These are phyloP conservation scores for Leccinum obscurum DNA, from an alignment of 768 basidiomycete genomes.

Conservation along the genomic window DNA sequence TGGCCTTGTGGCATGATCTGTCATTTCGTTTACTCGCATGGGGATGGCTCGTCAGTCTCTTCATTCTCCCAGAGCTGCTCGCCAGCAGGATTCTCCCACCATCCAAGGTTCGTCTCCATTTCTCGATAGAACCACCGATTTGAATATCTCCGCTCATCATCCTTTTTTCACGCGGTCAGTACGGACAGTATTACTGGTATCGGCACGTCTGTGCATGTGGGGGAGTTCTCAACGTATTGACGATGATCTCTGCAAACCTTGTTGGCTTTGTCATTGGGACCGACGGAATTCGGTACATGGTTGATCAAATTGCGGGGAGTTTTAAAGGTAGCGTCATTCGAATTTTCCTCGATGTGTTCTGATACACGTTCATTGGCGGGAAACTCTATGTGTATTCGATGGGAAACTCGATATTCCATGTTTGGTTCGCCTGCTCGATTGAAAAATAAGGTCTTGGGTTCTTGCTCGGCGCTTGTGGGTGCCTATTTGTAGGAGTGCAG, in stretches of 20 bases:
- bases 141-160: background rate
- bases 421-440: background rate
- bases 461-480: conserved; percentile 54
- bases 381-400: background rate
- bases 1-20: conserved; percentile 96
- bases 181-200: conserved; percentile 70
- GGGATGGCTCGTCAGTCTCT: conserved; percentile 94
- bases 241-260: conserved; percentile 92
- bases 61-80: conserved; percentile 83
- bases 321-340: conserved; percentile 50
- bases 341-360: background rate
- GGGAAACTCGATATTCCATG: background rate
- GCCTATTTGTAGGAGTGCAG: conserved; percentile 81
- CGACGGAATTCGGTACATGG: conserved; percentile 74
- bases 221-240: conserved; percentile 77
- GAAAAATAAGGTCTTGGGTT: conserved; percentile 59
- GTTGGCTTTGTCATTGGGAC: conserved; percentile 92
- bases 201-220: conserved; percentile 83
- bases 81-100: conserved; percentile 61
- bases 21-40: conserved; percentile 85
- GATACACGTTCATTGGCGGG: background rate
- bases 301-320: conserved; percentile 60
- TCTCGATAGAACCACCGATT: background rate
- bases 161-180: conserved; percentile 45
- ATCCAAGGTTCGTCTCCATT: conserved; percentile 49